These are phyloP conservation scores for Gyromitra esculenta DNA, from an alignment of 2,329 filamentous ascomycete genomes.

Conservation along the genomic window DNA sequence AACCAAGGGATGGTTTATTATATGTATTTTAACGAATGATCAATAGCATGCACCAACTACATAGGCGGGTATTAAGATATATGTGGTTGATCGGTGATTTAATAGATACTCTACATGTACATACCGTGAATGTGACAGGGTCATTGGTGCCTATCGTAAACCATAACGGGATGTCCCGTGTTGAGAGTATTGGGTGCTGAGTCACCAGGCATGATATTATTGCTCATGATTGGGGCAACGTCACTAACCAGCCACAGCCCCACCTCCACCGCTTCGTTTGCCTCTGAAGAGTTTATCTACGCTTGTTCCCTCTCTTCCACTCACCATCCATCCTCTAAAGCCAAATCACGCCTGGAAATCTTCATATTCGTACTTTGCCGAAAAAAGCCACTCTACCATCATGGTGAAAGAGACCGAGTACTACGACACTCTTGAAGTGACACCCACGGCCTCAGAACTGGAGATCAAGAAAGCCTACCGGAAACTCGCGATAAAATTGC, in stretches of 20 bases:
- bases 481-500: conserved; percentile 68
- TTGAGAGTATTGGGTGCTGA: conserved; percentile 29
- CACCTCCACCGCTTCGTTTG: conserved; percentile 44
- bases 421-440: conserved; percentile 54
- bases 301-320: conserved; percentile 21
- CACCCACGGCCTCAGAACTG: conserved; percentile 51
- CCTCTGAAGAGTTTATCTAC: conserved; percentile 21
- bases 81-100: background rate
- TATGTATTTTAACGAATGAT: background rate
- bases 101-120: background rate
- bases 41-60: too few relatives aligned
- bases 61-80: background rate
- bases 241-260: conserved; percentile 46
- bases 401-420: conserved; percentile 92
- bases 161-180: conserved; percentile 5
- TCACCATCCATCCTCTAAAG: conserved; percentile 10
- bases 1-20: background rate
- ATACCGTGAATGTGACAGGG: background rate
- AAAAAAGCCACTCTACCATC: conserved; percentile 33
- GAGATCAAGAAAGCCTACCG: conserved; percentile 57
- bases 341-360: conserved; percentile 7
- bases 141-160: background rate
- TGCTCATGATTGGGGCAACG: conserved; percentile 27
- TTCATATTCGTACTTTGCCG: background rate
- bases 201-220: conserved; percentile 24